Conservation (phyloP, 2,329 filamentous ascomycete genomes). For the Penicillium sp. region DNA sequence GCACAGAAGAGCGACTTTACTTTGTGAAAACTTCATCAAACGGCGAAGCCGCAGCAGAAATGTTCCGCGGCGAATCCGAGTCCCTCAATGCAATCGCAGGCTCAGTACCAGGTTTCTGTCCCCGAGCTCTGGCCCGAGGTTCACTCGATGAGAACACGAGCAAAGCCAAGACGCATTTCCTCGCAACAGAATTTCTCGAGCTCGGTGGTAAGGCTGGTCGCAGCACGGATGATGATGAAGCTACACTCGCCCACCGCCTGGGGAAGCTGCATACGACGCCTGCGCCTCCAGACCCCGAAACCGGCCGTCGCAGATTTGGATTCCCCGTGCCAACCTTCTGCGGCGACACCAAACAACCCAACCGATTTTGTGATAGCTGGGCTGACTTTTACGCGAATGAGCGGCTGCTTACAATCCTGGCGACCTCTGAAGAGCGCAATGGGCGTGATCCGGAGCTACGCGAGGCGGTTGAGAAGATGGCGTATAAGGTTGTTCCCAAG, state of each 20-base stretch:
- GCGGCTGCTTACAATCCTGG: conserved; percentile 65
- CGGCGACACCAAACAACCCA: conserved; percentile 79
- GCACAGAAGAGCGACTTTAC: conserved; percentile 32
- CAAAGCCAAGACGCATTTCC: conserved; percentile 49
- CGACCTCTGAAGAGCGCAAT: conserved; percentile 58
- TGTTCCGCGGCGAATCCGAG: conserved; percentile 68
- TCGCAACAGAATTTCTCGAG: conserved; percentile 78
- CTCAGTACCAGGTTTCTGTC: conserved; percentile 72
- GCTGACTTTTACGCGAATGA: conserved; percentile 81
- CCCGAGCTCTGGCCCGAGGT: conserved; percentile 72
- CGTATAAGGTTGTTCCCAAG: conserved; percentile 66
- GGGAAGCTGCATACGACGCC: conserved; percentile 75
- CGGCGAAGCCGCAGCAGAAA: conserved; percentile 36
- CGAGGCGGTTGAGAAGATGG: conserved; percentile 64
- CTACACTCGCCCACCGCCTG: conserved; percentile 67
- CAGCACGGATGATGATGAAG: conserved; percentile 48
- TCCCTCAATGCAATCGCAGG: conserved; percentile 79
- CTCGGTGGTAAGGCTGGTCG: conserved; percentile 52
- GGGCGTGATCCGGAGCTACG: conserved; percentile 64
- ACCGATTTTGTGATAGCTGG: conserved; percentile 71
- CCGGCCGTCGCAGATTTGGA: conserved; percentile 63
- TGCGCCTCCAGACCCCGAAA: conserved; percentile 52
- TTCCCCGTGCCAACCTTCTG: conserved; percentile 86
- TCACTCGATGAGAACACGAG: conserved; percentile 43
- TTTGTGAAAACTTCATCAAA: conserved; percentile 44